Conservation (phyloP, 805 yeast genomes). For the Myxozyma neglecta region DNA sequence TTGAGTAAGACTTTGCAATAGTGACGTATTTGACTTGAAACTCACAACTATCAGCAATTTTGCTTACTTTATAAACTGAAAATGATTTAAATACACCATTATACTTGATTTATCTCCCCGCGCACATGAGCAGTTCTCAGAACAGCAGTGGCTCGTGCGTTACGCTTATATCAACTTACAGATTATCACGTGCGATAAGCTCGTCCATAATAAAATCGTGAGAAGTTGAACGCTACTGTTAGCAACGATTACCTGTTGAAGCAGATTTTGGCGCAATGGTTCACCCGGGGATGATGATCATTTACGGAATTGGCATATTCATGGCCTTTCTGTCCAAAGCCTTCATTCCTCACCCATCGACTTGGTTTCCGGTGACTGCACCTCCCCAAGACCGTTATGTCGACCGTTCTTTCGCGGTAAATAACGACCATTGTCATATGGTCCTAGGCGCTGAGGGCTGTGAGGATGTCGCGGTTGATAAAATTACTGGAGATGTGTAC, state of each 20-base stretch:
- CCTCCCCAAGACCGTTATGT: conserved; percentile 7
- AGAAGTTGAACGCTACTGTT: not conserved
- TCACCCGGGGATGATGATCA: not conserved
- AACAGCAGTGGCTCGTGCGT: not conserved
- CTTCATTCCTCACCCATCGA: conserved; percentile 4
- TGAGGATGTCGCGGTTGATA: conserved; percentile 16
- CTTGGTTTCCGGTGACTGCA: conserved; percentile 1
- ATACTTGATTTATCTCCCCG: too few relatives aligned
- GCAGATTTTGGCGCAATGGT: not conserved
- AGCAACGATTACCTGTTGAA: not conserved
- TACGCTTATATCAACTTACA: not conserved
- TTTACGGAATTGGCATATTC: conserved; percentile 7
- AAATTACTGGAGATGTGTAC: conserved; percentile 13
- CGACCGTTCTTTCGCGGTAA: not conserved
- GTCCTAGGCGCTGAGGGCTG: conserved; percentile 13
- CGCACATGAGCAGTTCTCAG: not conserved
- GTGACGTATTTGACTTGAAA: too few relatives aligned
- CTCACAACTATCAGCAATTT: too few relatives aligned
- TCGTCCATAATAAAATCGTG: not conserved
- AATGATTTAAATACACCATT: too few relatives aligned
- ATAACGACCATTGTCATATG: conserved; percentile 9
- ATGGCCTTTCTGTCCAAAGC: conserved; percentile 1
- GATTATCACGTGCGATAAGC: not conserved
- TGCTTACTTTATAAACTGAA: too few relatives aligned
- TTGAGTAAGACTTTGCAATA: too few relatives aligned